These are phyloP conservation scores for Phytophthora sp. DNA, from an alignment of 352 stramenopile genomes.

Conservation along the genomic window DNA sequence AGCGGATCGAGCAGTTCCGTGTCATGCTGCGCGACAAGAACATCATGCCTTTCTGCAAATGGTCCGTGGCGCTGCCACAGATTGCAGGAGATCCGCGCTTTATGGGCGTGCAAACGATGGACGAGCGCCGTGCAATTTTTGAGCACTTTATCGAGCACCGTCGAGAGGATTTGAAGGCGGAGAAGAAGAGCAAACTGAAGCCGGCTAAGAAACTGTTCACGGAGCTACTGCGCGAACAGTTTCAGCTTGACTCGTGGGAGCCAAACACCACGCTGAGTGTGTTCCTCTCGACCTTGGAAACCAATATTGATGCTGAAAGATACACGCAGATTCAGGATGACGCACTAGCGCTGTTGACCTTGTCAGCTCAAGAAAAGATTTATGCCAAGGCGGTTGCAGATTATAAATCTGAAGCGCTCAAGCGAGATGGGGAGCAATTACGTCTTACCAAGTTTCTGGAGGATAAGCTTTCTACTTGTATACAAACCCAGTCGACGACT, in stretches of 20 bases:
- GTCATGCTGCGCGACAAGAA: slow-evolving; percentile 84
- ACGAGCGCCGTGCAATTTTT: slow-evolving; percentile 79
- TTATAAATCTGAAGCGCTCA: slow-evolving; percentile 41
- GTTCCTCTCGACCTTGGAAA: slow-evolving; percentile 62
- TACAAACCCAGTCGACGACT: slow-evolving; percentile 11
- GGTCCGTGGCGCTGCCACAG: slow-evolving; percentile 77
- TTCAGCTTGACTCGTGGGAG: slow-evolving; percentile 49
- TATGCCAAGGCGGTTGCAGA: slow-evolving; percentile 52
- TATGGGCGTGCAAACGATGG: slow-evolving; percentile 76
- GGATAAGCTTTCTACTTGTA: slow-evolving; percentile 32
- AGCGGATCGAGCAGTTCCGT: slow-evolving; percentile 65
- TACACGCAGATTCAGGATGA: slow-evolving; percentile 50
- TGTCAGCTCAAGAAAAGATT: slow-evolving; percentile 62
- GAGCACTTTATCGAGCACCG: slow-evolving; percentile 81
- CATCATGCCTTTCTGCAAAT: slow-evolving; percentile 87
- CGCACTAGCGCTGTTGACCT: slow-evolving; percentile 43
- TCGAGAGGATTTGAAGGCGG: slow-evolving; percentile 71
- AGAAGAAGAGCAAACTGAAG: slow-evolving; percentile 83
- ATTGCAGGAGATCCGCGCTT: slow-evolving; percentile 80
- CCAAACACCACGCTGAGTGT: slow-evolving; percentile 56
- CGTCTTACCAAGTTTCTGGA: slow-evolving; percentile 41
- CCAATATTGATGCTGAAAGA: slow-evolving; percentile 33
- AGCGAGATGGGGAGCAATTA: slow-evolving; percentile 40
- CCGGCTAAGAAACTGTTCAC: slow-evolving; percentile 60
- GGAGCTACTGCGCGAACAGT: slow-evolving; percentile 52